phyloP scores from a whole-genome alignment of 2,329 filamentous ascomycete species.

The Xylaria sp. region DNA sequence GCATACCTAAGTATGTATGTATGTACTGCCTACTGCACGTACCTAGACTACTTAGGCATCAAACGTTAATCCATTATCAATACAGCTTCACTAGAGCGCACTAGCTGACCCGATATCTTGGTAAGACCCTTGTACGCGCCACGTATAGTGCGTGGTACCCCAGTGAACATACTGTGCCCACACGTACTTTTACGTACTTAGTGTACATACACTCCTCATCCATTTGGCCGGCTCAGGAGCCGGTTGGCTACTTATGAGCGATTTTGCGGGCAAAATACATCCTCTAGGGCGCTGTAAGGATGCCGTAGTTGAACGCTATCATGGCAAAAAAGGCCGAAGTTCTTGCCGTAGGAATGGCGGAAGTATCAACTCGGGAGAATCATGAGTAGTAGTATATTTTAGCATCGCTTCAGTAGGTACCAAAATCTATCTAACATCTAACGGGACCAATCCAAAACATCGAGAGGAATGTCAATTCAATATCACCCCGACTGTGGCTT shows the following conservation, averaged over 20 bases:
- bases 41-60: too few relatives aligned
- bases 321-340: neutral
- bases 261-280: neutral
- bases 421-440: neutral
- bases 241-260: neutral
- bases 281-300: neutral
- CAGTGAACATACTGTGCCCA: neutral
- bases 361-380: too few relatives aligned
- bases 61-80: neutral
- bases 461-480: conserved; percentile 3
- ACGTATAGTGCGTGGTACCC: neutral
- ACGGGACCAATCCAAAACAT: conserved; percentile 6
- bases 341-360: too few relatives aligned
- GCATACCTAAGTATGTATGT: too few relatives aligned
- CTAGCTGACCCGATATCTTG: conserved; percentile 32
- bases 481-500: conserved; percentile 12
- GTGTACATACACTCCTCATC: neutral
- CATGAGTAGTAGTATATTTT: neutral
- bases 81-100: neutral
- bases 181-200: neutral
- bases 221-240: neutral
- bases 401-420: neutral
- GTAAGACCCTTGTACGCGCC: conserved; percentile 23
- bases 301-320: neutral
- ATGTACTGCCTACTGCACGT: too few relatives aligned